These are phyloP conservation scores for Yamadazyma trypodendri DNA, from an alignment of 1,139 yeast species.

Conservation along the genomic window DNA sequence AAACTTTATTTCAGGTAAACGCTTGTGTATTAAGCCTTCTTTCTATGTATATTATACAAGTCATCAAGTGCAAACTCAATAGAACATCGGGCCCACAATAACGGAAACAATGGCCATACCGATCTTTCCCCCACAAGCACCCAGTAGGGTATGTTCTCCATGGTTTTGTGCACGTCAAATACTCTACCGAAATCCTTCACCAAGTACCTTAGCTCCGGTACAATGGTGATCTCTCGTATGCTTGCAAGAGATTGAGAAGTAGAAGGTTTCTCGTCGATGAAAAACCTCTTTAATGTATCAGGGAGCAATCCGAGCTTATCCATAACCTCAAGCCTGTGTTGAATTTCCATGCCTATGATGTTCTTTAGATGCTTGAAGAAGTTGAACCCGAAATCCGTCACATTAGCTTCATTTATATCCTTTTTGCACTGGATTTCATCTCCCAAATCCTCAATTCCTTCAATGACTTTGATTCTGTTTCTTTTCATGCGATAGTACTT, in stretches of 20 bases:
- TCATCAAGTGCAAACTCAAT: constrained; percentile 89
- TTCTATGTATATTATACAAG: constrained; percentile 54
- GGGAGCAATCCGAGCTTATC: constrained; percentile 78
- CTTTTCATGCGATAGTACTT: constrained; percentile 18
- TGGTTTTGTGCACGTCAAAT: constrained; percentile 68
- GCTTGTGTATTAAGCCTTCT: constrained; percentile 15
- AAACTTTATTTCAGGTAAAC: constrained; percentile 42
- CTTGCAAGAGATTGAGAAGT: constrained; percentile 55
- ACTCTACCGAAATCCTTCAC: constrained; percentile 67
- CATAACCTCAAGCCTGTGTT: constrained; percentile 78
- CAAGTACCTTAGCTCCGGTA: constrained; percentile 77
- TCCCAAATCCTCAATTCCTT: constrained; percentile 8
- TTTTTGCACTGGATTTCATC: constrained; percentile 16
- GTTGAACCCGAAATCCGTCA: constrained; percentile 32
- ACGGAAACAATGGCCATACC: constrained; percentile 89
- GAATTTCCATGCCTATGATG: constrained; percentile 59
- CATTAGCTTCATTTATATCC: constrained; percentile 22
- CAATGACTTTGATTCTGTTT: constrained; percentile 4
- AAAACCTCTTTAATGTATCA: constrained; percentile 66
- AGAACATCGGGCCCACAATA: constrained; percentile 84
- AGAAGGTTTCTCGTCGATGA: constrained; percentile 86
- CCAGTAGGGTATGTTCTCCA: constrained; percentile 86
- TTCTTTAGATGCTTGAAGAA: constrained; percentile 36
- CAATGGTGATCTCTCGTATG: constrained; percentile 75
- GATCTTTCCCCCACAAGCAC: constrained; percentile 86